Conservation (phyloP, 192 early-diverging fungal genomes). For the Dissophora globulifera region DNA sequence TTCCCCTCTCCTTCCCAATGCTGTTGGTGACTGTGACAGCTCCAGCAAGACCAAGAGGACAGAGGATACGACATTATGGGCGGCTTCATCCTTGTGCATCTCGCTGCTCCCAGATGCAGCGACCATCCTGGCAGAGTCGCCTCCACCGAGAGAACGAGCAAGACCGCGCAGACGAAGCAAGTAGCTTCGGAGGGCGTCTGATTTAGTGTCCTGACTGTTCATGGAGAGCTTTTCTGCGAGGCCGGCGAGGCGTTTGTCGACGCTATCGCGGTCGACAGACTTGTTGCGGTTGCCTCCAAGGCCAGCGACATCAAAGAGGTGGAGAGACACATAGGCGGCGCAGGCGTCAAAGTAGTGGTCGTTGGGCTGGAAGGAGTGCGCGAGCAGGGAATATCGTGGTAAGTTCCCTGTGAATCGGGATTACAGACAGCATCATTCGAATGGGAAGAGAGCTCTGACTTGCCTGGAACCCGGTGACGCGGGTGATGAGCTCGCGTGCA, state of each 20-base stretch:
- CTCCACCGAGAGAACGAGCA: constrained; percentile 14
- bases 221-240: constrained; percentile 34
- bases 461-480: constrained; percentile 38
- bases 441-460: background rate
- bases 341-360: constrained; percentile 31
- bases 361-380: constrained; percentile 13
- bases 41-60: constrained; percentile 26
- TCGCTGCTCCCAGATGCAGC: constrained; percentile 11
- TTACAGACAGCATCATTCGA: background rate
- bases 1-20: constrained; percentile 13
- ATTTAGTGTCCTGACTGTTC: constrained; percentile 25
- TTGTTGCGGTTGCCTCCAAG: constrained; percentile 34
- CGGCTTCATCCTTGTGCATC: constrained; percentile 24
- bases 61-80: constrained; percentile 34
- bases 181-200: constrained; percentile 16
- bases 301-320: constrained; percentile 36
- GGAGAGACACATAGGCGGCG: constrained; percentile 14
- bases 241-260: constrained; percentile 22
- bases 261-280: constrained; percentile 15
- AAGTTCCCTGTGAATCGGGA: background rate
- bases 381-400: background rate
- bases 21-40: constrained; percentile 31
- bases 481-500: constrained; percentile 17
- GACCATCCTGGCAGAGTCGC: background rate
- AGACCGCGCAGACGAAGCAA: constrained; percentile 5